Percentiles rank a stretch among this genome's conserved stretches.
phyloP scores from a whole-genome alignment of 139 green algal genomes.

The Auxenochlorella pyrenoidosa region DNA sequence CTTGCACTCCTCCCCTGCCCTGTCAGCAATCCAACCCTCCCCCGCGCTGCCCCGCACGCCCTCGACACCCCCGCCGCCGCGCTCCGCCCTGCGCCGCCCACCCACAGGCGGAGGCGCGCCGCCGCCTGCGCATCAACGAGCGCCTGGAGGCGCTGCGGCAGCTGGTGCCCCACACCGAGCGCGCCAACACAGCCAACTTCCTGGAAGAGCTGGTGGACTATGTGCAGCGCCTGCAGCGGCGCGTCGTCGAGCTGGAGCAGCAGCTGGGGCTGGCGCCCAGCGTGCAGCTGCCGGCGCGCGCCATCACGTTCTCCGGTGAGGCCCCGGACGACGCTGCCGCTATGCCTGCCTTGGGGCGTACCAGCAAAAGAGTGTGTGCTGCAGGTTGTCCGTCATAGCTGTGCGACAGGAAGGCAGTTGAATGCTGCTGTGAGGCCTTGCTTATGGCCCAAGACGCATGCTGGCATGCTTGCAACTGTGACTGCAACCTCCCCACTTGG shows the following conservation, averaged over 20 bases:
- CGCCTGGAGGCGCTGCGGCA: conserved; percentile 38
- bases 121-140: conserved; percentile 45
- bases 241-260: conserved; percentile 35
- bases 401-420: no score
- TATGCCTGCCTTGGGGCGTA: no score
- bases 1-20: no score
- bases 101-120: conserved; percentile 42
- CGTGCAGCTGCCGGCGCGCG: background rate
- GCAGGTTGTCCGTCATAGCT: no score
- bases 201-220: conserved; percentile 86
- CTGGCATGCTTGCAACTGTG: no score
- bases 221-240: conserved; percentile 58
- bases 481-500: no score
- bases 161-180: conserved; percentile 84
- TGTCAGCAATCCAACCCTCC: no score
- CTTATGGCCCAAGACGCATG: no score
- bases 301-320: conserved; percentile 12
- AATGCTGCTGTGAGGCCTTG: no score
- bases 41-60: background rate
- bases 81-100: no score
- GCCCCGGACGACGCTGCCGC: no score
- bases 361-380: background rate
- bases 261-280: conserved; percentile 20
- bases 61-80: no score
- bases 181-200: conserved; percentile 87